phyloP scores from a whole-genome alignment of 176 grass and related monocot species.

The Lolium multiflorum region DNA sequence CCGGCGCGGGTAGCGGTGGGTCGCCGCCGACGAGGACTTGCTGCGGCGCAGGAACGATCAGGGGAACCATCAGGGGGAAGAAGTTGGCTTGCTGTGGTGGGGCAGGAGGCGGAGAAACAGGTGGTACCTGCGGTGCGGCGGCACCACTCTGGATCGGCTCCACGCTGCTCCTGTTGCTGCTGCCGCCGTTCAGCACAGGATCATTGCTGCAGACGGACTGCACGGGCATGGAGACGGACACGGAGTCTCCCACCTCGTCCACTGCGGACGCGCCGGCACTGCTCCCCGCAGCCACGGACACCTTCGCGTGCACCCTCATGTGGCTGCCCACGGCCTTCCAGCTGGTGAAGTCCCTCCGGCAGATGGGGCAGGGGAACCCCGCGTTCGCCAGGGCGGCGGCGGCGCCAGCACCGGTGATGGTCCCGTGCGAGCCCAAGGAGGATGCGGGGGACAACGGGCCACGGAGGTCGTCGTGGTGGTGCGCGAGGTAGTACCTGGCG shows the following conservation, averaged over 20 bases:
- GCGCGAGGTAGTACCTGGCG: not conserved
- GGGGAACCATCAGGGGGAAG: no score
- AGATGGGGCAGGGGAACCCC: slow-evolving; percentile 17
- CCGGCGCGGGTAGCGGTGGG: no score
- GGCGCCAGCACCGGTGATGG: not conserved
- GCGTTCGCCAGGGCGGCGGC: not conserved
- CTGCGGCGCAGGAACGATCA: not conserved
- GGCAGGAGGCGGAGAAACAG: not conserved
- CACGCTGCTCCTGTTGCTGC: not conserved
- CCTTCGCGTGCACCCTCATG: slow-evolving; percentile 42
- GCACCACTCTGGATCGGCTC: not conserved
- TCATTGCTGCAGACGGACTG: not conserved
- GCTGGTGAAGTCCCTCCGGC: slow-evolving; percentile 25
- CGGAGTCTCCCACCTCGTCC: not conserved
- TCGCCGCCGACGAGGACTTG: not conserved
- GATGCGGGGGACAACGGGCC: not conserved
- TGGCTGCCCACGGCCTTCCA: slow-evolving; percentile 34
- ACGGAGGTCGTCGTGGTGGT: not conserved
- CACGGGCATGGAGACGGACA: not conserved
- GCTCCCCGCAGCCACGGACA: not conserved
- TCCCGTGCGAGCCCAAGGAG: not conserved
- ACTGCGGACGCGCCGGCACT: not conserved
- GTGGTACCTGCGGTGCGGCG: not conserved
- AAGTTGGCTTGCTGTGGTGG: not conserved
- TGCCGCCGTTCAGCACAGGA: not conserved